phyloP scores from a whole-genome alignment of 2,329 filamentous ascomycete species.

The Nothophaeocryptopus gaeumannii region DNA sequence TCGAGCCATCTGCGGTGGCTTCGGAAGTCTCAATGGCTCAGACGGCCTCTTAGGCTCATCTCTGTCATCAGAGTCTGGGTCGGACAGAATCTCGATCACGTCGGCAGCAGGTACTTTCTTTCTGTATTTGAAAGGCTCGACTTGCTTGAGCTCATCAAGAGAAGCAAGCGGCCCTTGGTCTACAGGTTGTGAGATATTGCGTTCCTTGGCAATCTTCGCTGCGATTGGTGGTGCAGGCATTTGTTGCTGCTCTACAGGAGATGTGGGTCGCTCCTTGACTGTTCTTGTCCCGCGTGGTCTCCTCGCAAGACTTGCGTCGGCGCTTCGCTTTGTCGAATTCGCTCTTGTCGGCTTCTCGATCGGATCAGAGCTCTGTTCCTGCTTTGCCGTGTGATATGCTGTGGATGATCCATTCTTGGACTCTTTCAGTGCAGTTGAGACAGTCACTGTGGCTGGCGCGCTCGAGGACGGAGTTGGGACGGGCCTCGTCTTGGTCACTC shows the following conservation, averaged over 20 bases:
- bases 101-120: conserved; percentile 29
- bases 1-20: conserved; percentile 29
- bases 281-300: conserved; percentile 31
- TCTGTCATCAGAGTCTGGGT: conserved; percentile 31
- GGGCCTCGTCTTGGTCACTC: conserved; percentile 23
- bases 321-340: conserved; percentile 30
- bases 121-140: conserved; percentile 27
- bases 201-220: conserved; percentile 23
- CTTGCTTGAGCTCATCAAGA: conserved; percentile 33
- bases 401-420: conserved; percentile 24
- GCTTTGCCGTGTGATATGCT: conserved; percentile 26
- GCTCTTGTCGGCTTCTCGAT: conserved; percentile 26
- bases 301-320: conserved; percentile 37
- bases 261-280: conserved; percentile 25
- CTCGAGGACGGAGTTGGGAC: conserved; percentile 17
- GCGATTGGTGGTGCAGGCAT: conserved; percentile 14
- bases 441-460: conserved; percentile 15
- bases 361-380: conserved; percentile 27
- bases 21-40: conserved; percentile 26
- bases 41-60: conserved; percentile 17
- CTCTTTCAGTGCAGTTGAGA: conserved; percentile 25
- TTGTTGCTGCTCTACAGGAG: conserved; percentile 20
- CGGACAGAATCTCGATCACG: conserved; percentile 37
- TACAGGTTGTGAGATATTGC: conserved; percentile 21
- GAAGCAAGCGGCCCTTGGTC: conserved; percentile 31